Conservation (phyloP, 495 filamentous ascomycete genomes). For the Xanthoparmelia taractica region DNA sequence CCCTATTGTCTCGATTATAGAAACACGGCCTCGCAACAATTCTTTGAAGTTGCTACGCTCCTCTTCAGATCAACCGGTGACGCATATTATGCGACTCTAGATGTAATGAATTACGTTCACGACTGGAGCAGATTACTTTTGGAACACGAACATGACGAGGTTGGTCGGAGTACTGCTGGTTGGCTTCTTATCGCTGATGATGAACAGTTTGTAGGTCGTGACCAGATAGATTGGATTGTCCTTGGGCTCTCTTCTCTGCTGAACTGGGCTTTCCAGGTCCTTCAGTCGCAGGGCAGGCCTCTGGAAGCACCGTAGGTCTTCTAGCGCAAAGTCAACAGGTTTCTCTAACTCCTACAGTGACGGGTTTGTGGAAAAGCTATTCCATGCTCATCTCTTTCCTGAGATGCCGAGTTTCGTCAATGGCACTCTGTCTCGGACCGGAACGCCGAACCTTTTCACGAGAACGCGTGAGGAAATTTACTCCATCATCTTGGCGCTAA, state of each 20-base stretch:
- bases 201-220: conserved; percentile 44
- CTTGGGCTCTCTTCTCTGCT: conserved; percentile 43
- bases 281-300: conserved; percentile 36
- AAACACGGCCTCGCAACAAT: conserved; percentile 42
- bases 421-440: conserved; percentile 25
- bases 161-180: conserved; percentile 18
- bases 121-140: conserved; percentile 51
- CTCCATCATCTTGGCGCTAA: conserved; percentile 51
- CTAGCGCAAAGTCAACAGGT: not conserved
- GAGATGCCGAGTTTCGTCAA: conserved; percentile 38
- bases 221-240: conserved; percentile 42
- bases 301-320: conserved; percentile 39
- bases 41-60: conserved; percentile 45
- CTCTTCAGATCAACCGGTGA: conserved; percentile 51
- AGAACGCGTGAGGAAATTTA: conserved; percentile 57
- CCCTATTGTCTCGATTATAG: conserved; percentile 39
- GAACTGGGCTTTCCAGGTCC: conserved; percentile 42
- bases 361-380: conserved; percentile 50
- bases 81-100: conserved; percentile 40
- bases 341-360: conserved; percentile 26
- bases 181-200: conserved; percentile 15
- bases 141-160: conserved; percentile 45
- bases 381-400: conserved; percentile 64
- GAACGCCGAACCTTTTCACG: conserved; percentile 45
- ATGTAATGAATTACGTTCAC: conserved; percentile 44